phyloP scores from a whole-genome alignment of 176 grass and related monocot genomes.

The Raddia guianensis region DNA sequence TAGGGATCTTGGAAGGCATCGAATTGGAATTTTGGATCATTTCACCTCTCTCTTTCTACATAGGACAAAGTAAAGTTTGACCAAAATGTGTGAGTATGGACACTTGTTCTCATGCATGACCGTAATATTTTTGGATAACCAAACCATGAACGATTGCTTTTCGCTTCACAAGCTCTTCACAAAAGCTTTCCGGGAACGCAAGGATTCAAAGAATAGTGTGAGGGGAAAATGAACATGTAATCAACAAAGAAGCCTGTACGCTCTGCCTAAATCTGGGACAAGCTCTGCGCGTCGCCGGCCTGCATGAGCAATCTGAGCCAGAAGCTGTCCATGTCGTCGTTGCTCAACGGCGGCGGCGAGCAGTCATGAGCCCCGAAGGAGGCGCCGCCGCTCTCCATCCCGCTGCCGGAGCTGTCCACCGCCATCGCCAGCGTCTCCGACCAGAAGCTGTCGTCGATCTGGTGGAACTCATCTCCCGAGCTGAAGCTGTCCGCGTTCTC shows the following conservation, averaged over 20 bases:
- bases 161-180: not conserved
- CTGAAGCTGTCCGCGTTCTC: slow-evolving; percentile 56
- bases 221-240: slow-evolving; percentile 24
- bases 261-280: slow-evolving; percentile 48
- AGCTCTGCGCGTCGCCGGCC: slow-evolving; percentile 57
- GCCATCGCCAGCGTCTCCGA: slow-evolving; percentile 60
- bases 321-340: slow-evolving; percentile 67
- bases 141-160: not conserved
- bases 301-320: slow-evolving; percentile 71
- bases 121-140: not conserved
- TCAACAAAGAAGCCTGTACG: not conserved
- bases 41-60: not conserved
- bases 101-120: too few species aligned
- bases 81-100: not conserved
- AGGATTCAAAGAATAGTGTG: slow-evolving; percentile 49
- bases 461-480: slow-evolving; percentile 49
- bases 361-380: not conserved
- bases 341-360: slow-evolving; percentile 23
- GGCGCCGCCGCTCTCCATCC: slow-evolving; percentile 7
- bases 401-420: slow-evolving; percentile 17
- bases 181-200: not conserved
- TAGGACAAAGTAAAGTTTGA: not conserved
- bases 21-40: not conserved
- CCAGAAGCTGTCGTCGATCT: slow-evolving; percentile 81
- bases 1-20: not conserved